A percentile compares a stretch with the other conserved stretches of the same genome.
These are phyloP conservation scores for Camillea tinctor DNA, from an alignment of 2,329 filamentous ascomycete species.

Conservation along the genomic window DNA sequence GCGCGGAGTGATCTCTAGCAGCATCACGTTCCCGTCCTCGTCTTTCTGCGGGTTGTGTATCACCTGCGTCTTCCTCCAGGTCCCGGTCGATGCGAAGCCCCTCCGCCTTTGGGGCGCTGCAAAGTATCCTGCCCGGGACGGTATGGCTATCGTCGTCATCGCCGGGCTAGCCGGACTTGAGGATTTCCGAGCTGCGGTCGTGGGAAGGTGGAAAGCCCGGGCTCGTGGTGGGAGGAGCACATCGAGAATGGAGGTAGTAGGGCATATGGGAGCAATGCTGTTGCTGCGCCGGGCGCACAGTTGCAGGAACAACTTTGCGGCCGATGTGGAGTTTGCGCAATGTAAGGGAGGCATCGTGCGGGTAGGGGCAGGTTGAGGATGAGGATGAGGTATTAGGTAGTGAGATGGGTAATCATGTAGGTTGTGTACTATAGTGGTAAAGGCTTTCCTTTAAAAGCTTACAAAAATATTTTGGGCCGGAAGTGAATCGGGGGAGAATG, in stretches of 20 bases:
- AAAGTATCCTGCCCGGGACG: slow-evolving; percentile 4
- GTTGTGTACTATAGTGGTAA: no score
- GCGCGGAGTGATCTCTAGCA: slow-evolving; percentile 77
- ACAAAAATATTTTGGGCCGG: slow-evolving; percentile 1
- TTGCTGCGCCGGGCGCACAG: slow-evolving; percentile 22
- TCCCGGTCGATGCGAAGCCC: slow-evolving; percentile 39
- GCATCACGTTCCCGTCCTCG: slow-evolving; percentile 82
- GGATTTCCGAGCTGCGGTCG: slow-evolving; percentile 16
- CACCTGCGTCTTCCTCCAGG: slow-evolving; percentile 44
- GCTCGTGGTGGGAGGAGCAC: slow-evolving; percentile 27
- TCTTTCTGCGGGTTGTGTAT: slow-evolving; percentile 73
- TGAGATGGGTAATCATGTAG: no score
- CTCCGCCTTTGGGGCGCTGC: slow-evolving; percentile 1
- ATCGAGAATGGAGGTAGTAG: slow-evolving; percentile 36
- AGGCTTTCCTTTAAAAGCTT: slow-evolving; percentile 1
- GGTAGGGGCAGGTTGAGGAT: not conserved
- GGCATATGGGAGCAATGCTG: slow-evolving; percentile 12
- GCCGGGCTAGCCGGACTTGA: not conserved
- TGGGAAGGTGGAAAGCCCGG: slow-evolving; percentile 30
- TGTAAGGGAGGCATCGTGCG: slow-evolving; percentile 23
- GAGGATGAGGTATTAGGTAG: not conserved
- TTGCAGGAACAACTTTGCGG: slow-evolving; percentile 33
- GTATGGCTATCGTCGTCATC: slow-evolving; percentile 1
- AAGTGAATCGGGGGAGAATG: not conserved
- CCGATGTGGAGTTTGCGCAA: slow-evolving; percentile 38